These are phyloP conservation scores for Verruconis gallopava DNA, from an alignment of 2,329 filamentous ascomycete genomes.

Conservation along the genomic window DNA sequence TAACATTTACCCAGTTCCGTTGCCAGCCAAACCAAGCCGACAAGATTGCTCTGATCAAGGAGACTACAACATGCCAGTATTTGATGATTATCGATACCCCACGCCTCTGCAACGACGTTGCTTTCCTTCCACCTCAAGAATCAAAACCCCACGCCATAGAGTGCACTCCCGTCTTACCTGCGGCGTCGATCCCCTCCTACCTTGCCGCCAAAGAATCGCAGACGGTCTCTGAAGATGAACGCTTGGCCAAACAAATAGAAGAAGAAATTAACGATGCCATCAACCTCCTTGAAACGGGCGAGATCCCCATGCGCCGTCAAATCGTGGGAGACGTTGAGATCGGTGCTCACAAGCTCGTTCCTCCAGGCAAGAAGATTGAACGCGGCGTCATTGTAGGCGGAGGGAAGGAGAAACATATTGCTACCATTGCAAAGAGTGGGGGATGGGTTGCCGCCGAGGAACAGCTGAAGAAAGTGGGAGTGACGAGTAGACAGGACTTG, in stretches of 20 bases:
- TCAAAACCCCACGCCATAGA: constrained; percentile 63
- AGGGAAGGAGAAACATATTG: constrained; percentile 41
- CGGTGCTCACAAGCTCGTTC: constrained; percentile 44
- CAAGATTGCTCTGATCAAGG: constrained; percentile 84
- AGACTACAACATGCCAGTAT: constrained; percentile 81
- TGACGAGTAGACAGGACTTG: constrained; percentile 49
- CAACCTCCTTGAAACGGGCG: constrained; percentile 21
- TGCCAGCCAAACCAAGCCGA: constrained; percentile 66
- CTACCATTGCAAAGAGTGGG: constrained; percentile 42
- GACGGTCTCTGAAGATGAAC: constrained; percentile 1
- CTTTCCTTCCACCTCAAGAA: constrained; percentile 70
- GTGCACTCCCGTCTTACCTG: constrained; percentile 57
- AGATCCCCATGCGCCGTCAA: constrained; percentile 10
- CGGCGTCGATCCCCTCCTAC: constrained; percentile 40
- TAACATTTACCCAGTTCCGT: constrained; percentile 38
- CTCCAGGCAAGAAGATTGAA: constrained; percentile 43
- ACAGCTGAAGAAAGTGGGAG: constrained; percentile 54
- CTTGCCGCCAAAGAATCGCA: constrained; percentile 11
- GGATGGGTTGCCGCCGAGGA: constrained; percentile 50
- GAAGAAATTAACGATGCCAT: constrained; percentile 16
- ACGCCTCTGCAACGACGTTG: constrained; percentile 73
- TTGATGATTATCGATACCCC: constrained; percentile 88
- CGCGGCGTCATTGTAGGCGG: constrained; percentile 36
- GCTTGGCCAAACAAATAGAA: constrained; percentile 18
- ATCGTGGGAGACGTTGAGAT: constrained; percentile 47